Conservation (phyloP, 352 stramenopile genomes). For the Phytophthora uliginosa region DNA sequence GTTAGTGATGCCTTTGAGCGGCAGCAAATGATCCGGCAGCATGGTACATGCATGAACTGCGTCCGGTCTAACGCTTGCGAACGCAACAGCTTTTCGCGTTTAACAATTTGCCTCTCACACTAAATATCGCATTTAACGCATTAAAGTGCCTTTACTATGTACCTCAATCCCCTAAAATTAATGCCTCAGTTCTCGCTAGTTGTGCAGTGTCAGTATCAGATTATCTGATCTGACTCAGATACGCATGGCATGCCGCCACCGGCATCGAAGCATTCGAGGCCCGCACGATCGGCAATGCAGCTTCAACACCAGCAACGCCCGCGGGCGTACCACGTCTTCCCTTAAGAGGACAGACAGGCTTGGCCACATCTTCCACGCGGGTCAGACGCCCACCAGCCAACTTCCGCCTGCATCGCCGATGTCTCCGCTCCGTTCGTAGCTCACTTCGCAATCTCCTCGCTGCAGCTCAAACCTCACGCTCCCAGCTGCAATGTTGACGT, state of each 20-base stretch:
- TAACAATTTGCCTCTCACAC: background rate
- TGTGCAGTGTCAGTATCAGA: background rate
- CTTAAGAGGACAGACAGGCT: conserved; percentile 14
- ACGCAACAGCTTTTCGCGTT: background rate
- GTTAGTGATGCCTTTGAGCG: too few relatives aligned
- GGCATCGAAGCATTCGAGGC: background rate
- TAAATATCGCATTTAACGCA: background rate
- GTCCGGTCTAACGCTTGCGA: background rate
- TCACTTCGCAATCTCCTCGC: conserved; percentile 45
- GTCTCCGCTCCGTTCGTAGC: background rate
- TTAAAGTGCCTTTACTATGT: background rate
- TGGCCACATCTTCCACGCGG: background rate
- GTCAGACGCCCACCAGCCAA: conserved; percentile 3
- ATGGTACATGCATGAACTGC: too few relatives aligned
- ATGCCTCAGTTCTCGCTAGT: background rate
- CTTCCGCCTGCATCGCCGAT: background rate
- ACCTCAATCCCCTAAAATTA: background rate
- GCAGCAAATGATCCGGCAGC: too few relatives aligned
- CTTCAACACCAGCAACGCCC: conserved; percentile 15
- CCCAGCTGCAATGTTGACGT: conserved; percentile 45
- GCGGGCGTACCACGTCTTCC: conserved; percentile 27
- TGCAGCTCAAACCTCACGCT: conserved; percentile 8
- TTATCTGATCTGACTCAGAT: background rate
- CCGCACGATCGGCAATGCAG: background rate
- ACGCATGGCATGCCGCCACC: background rate